Evolutionary conservation across 1,284 basidiomycete species (phyloP).

Genomic region (Pseudozyma sp.): DNA sequence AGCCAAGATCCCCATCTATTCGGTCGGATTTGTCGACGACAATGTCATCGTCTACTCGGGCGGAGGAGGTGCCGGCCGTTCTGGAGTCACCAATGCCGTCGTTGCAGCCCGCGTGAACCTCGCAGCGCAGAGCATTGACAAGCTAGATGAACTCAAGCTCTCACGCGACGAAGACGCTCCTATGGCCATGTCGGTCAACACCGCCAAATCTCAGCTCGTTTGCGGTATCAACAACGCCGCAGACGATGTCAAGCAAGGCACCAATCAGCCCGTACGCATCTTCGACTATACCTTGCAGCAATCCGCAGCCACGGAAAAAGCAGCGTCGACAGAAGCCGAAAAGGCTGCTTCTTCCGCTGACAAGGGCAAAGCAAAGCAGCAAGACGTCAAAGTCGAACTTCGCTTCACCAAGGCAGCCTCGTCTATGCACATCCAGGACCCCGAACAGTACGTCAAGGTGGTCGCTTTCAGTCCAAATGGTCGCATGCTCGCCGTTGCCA

Average conservation of each 20-base stretch:
- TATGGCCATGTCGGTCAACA: slow-evolving; percentile 62
- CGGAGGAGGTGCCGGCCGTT: slow-evolving; percentile 63
- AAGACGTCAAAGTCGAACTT: slow-evolving; percentile 26
- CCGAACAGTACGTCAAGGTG: slow-evolving; percentile 58
- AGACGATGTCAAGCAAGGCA: slow-evolving; percentile 32
- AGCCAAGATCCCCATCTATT: slow-evolving; percentile 63
- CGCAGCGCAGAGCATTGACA: slow-evolving; percentile 25
- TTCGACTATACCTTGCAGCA: slow-evolving; percentile 40
- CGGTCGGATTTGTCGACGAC: slow-evolving; percentile 56
- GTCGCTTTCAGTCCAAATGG: slow-evolving; percentile 57
- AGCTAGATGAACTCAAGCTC: slow-evolving; percentile 54
- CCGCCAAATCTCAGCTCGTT: slow-evolving; percentile 38
- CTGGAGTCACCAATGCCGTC: slow-evolving; percentile 63
- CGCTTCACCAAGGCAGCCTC: slow-evolving; percentile 22
- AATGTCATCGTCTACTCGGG: slow-evolving; percentile 62
- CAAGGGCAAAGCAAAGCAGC: slow-evolving; percentile 26
- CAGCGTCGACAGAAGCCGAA: slow-evolving; percentile 2
- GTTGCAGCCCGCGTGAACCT: slow-evolving; percentile 46
- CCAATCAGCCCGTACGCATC: slow-evolving; percentile 58
- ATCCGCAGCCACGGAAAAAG: background rate
- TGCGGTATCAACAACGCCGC: slow-evolving; percentile 61
- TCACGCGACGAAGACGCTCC: slow-evolving; percentile 65
- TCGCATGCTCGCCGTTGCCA: slow-evolving; percentile 56
- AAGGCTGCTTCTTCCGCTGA: slow-evolving; percentile 8
- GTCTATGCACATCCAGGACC: slow-evolving; percentile 54